These are phyloP conservation scores for Trichoderma gracile DNA, from an alignment of 2,329 filamentous ascomycete genomes.

Conservation along the genomic window DNA sequence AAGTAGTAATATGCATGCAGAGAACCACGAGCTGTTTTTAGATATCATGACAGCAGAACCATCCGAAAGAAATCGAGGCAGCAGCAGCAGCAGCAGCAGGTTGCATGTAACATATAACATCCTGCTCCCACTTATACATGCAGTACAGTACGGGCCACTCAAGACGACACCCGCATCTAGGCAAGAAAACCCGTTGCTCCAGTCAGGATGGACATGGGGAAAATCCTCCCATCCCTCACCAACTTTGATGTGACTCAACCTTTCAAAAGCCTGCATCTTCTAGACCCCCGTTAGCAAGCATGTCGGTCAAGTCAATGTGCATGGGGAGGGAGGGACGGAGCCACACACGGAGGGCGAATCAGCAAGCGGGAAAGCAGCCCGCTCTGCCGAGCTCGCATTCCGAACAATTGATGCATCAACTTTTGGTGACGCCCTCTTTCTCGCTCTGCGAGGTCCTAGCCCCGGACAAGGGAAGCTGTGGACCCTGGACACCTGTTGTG, in stretches of 20 bases:
- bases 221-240: not conserved
- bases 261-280: not conserved
- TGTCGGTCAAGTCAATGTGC: slow-evolving; percentile 26
- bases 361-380: slow-evolving; percentile 12
- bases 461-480: slow-evolving; percentile 15
- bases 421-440: slow-evolving; percentile 16
- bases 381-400: slow-evolving; percentile 21
- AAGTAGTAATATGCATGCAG: slow-evolving; percentile 10
- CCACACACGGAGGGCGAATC: slow-evolving; percentile 8
- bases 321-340: not conserved
- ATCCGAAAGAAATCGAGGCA: slow-evolving; percentile 1
- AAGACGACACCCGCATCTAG: not conserved
- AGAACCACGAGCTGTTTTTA: not conserved
- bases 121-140: no score
- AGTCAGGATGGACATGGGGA: slow-evolving; percentile 9
- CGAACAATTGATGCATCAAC: slow-evolving; percentile 24
- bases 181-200: slow-evolving; percentile 6
- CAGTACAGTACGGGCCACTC: no score
- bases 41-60: not conserved
- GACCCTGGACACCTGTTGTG: slow-evolving; percentile 21
- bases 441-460: slow-evolving; percentile 13
- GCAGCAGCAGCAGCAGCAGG: not conserved
- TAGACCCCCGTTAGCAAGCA: slow-evolving; percentile 20
- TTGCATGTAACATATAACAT: not conserved
- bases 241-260: slow-evolving; percentile 23